Percentiles rank a stretch among this genome's conserved stretches.
Evolutionary conservation across 2,329 filamentous ascomycete genomes (phyloP).

Genomic region (Colletotrichum eleusines): DNA sequence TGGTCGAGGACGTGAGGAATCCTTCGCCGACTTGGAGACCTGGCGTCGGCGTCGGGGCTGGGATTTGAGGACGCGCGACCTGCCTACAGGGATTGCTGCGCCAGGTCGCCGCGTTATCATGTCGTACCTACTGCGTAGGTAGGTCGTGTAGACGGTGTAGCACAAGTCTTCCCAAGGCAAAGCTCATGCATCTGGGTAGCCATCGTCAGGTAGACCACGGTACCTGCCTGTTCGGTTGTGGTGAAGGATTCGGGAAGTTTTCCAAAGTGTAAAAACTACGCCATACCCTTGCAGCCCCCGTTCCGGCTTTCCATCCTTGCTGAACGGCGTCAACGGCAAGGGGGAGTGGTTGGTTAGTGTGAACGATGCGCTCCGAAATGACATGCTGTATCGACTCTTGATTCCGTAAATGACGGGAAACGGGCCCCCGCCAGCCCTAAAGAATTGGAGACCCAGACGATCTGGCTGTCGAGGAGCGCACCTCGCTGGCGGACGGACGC

Average conservation of each 20-base stretch:
- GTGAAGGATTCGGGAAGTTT: not conserved
- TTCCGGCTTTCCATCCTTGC: not conserved
- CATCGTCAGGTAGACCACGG: not conserved
- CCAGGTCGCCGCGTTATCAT: too few species aligned
- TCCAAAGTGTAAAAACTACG: slow-evolving; percentile 8
- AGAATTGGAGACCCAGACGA: slow-evolving; percentile 6
- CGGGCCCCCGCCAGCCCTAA: slow-evolving; percentile 12
- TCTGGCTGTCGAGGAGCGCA: not conserved
- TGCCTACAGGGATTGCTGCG: not conserved
- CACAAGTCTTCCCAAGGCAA: too few species aligned
- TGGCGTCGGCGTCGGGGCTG: not conserved
- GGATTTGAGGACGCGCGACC: not conserved
- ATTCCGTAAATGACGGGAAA: not conserved
- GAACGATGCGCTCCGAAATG: too few species aligned
- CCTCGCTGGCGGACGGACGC: not conserved
- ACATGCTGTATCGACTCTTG: not conserved
- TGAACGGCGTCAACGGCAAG: too few species aligned
- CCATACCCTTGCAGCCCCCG: not conserved
- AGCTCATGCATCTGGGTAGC: not conserved
- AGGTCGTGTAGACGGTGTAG: too few species aligned
- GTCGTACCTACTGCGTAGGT: too few species aligned
- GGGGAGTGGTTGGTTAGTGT: not conserved
- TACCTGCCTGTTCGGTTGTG: not conserved
- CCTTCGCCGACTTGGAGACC: not conserved
- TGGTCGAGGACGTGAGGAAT: not conserved